Percentiles rank a stretch among this genome's conserved stretches.
phyloP scores from a whole-genome alignment of 2,329 filamentous ascomycete species.

The Penicillium sp. region DNA sequence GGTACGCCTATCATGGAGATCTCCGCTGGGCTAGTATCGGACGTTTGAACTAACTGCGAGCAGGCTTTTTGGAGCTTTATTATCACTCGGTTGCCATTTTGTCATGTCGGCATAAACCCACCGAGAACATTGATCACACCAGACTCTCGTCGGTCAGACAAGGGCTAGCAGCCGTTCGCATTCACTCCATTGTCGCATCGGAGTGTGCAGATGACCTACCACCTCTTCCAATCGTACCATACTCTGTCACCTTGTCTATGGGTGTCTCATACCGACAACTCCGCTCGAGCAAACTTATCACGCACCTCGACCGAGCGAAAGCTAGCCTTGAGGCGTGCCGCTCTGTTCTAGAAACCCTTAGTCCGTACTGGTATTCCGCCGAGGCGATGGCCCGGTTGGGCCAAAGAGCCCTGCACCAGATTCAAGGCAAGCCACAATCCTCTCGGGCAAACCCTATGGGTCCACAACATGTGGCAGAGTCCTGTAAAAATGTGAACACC shows the following conservation, averaged over 20 bases:
- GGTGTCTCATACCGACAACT: conserved; percentile 58
- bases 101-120: conserved; percentile 49
- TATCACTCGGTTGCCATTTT: conserved; percentile 58
- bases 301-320: conserved; percentile 36
- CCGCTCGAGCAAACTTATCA: conserved; percentile 50
- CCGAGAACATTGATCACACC: conserved; percentile 42
- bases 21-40: neutral
- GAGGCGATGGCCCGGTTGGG: conserved; percentile 43
- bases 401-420: conserved; percentile 36
- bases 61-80: conserved; percentile 54
- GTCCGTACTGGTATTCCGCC: conserved; percentile 40
- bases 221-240: conserved; percentile 55
- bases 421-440: conserved; percentile 19
- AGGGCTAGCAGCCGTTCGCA: conserved; percentile 54
- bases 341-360: conserved; percentile 34
- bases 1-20: conserved; percentile 16
- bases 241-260: conserved; percentile 54
- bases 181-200: conserved; percentile 51
- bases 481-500: neutral
- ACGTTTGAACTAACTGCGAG: neutral
- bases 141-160: conserved; percentile 54
- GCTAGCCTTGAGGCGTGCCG: conserved; percentile 37
- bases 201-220: conserved; percentile 48
- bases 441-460: neutral
- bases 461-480: neutral